Evolutionary conservation across 768 basidiomycete species (phyloP), one percentile per base, ranked within the genome.

Genomic region (Pluteus cervinus): DNA sequence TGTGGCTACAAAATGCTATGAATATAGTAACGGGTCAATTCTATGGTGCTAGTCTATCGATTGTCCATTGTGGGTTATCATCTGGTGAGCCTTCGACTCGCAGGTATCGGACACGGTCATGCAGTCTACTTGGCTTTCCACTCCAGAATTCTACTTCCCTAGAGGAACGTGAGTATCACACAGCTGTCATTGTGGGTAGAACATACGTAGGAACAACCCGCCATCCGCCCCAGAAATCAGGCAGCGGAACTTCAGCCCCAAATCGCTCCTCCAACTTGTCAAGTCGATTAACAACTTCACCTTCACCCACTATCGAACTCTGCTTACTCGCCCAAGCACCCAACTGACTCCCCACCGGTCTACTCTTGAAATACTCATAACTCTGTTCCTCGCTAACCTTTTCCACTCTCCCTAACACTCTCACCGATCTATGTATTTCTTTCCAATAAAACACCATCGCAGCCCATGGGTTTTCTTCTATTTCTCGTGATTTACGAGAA

Each of bases 111-210:
- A 94, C 76, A 29, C 93, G 81, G 57, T 97, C 92, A 49, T 97
- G 93, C 34, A 97, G 65, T 25, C 94, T 75, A 17, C 89, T 93
- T n/a, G 89, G 88, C 51, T 91, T 86, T 21, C 94, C 94, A n/a
- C 76, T 72, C 94, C 94, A 97, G 57, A 97, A 97, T 55, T 98
- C 94, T 35, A 98, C 71, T 62, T 98, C 94, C 42, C 92, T 96
- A 51, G 25, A 35, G 44, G 21, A 28, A 28, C 37, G 33, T 31
- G 31, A 35, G 28, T 12, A 38, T 53, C 24, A 51, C n/a, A 10
- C 7, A 2, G 17, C 28, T 21, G 33, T 23, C 12, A 29, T 29
- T 41, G 36, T 29, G 34, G 20, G 29, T 15, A 46, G 8, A 4
- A 70, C 81, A 51, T 49, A 94, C 90, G 72, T 73, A 18, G 94